A percentile compares a stretch with the other conserved stretches of the same genome.
Evolutionary conservation across 2,329 filamentous ascomycete species (phyloP).

Genomic region (Stachybotrys chartarum): DNA sequence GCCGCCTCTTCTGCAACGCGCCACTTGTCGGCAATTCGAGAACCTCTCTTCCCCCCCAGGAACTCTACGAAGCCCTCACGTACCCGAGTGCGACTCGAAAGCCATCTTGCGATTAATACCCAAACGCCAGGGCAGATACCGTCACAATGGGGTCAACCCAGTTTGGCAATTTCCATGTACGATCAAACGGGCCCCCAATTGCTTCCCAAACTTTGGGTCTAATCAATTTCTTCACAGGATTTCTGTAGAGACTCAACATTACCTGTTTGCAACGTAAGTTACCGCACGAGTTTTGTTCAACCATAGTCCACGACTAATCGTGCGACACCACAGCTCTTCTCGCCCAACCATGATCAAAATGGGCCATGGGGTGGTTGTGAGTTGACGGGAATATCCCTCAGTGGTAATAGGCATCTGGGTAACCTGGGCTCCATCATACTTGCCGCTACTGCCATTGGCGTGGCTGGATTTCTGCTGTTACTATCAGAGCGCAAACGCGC

Average conservation of each 20-base stretch:
- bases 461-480: slow-evolving; percentile 61
- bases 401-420: slow-evolving; percentile 57
- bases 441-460: slow-evolving; percentile 66
- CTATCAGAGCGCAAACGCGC: slow-evolving; percentile 85
- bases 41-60: neutral
- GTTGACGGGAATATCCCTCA: slow-evolving; percentile 67
- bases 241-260: slow-evolving; percentile 81
- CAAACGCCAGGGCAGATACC: slow-evolving; percentile 17
- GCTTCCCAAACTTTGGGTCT: slow-evolving; percentile 6
- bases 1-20: neutral
- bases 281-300: slow-evolving; percentile 5
- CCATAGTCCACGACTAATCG: slow-evolving; percentile 10
- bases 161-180: slow-evolving; percentile 55
- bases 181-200: slow-evolving; percentile 2
- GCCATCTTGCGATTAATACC: neutral
- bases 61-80: neutral
- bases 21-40: neutral
- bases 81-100: neutral
- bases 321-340: slow-evolving; percentile 34
- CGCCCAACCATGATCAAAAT: slow-evolving; percentile 49
- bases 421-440: slow-evolving; percentile 93
- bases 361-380: slow-evolving; percentile 63
- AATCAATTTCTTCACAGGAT: slow-evolving; percentile 41
- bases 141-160: slow-evolving; percentile 51
- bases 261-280: slow-evolving; percentile 75